Percentiles rank a stretch among this genome's conserved stretches.
Conservation (phyloP, 345 rosid genomes). For the Corymbia maculata region DNA sequence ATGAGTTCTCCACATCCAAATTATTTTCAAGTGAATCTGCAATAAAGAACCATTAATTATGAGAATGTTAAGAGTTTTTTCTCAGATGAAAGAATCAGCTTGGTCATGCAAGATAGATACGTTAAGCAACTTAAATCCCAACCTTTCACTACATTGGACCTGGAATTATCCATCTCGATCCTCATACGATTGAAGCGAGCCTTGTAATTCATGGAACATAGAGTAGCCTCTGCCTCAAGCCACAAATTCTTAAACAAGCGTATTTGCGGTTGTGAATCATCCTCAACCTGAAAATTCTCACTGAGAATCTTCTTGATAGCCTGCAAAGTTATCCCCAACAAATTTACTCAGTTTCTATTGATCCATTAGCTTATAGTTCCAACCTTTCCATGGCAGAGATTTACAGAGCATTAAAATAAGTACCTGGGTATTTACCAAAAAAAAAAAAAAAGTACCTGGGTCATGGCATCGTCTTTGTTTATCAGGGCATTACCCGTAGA, state of each 20-base stretch:
- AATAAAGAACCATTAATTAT: not conserved
- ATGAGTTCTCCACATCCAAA: not conserved
- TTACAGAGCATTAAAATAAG: not conserved
- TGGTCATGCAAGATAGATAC: slow-evolving; percentile 8
- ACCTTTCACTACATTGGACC: slow-evolving; percentile 8
- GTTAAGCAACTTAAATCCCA: not conserved
- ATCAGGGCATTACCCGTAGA: slow-evolving; percentile 10
- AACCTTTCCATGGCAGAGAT: not conserved
- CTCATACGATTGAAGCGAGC: slow-evolving; percentile 63
- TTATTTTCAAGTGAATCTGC: not conserved
- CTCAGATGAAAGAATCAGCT: not conserved
- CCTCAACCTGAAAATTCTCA: slow-evolving; percentile 49
- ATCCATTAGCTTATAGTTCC: not conserved
- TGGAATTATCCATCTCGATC: slow-evolving; percentile 35
- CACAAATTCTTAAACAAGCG: slow-evolving; percentile 80
- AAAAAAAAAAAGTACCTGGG: slow-evolving; percentile 30
- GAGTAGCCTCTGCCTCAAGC: slow-evolving; percentile 93
- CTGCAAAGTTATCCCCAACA: slow-evolving; percentile 24
- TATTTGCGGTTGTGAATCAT: slow-evolving; percentile 45
- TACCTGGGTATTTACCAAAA: slow-evolving; percentile 32
- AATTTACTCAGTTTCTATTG: not conserved
- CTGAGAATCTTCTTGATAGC: slow-evolving; percentile 60
- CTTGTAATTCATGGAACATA: slow-evolving; percentile 56
- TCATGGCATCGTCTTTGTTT: slow-evolving; percentile 37
- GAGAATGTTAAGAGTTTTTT: not conserved